Evolutionary conservation across 2,329 filamentous ascomycete genomes (phyloP), one percentile per base, ranked within the genome.

Genomic region (Elsinoe australis): DNA sequence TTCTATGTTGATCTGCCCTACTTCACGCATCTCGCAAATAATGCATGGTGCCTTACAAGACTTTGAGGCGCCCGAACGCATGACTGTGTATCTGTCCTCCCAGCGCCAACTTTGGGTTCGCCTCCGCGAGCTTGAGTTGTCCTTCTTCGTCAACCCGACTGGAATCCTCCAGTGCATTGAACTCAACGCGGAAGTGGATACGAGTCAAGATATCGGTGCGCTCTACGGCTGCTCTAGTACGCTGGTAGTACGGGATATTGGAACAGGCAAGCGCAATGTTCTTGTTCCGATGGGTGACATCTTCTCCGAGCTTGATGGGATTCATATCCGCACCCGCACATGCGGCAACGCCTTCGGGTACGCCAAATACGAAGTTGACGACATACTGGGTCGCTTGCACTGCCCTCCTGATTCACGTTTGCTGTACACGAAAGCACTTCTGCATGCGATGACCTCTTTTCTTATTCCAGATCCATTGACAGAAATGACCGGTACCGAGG

Each of bases 381-480:
- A 75, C 0, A 69, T 76, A 0, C 59, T 85, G 0, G 69, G 74
- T 2, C 82, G 78, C 29, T 67, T 79, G 0, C 64, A 75, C 0
- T 80, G 49, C 2, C 15, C 83, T 36, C 75, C 76, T 0, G 58
- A 58, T 0, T 60, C 80, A 0, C 61, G 79, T 0, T 52, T 32
- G 49, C 52, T 51, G 54, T 80, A 79, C 49, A 65, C 65, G 1
- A 82, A 80, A 54, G 79, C 78, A 0, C 60, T 71, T 3, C 59
- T 79, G 1, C 81, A 85, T 56, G 81, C 80, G 0, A 61, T 71
- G 3, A 85, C 81, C 0, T 80, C 80, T 0, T 76, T 73, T 24
- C 55, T 72, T 0, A 28, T 83, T 0, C 72, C 76, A 0, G 82
- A 85, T 55, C 61, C 67, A 0, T 65, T 85, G 0, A 83, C 79